phyloP scores from a whole-genome alignment of 495 filamentous ascomycete genomes.

The Talaromyces liani region DNA sequence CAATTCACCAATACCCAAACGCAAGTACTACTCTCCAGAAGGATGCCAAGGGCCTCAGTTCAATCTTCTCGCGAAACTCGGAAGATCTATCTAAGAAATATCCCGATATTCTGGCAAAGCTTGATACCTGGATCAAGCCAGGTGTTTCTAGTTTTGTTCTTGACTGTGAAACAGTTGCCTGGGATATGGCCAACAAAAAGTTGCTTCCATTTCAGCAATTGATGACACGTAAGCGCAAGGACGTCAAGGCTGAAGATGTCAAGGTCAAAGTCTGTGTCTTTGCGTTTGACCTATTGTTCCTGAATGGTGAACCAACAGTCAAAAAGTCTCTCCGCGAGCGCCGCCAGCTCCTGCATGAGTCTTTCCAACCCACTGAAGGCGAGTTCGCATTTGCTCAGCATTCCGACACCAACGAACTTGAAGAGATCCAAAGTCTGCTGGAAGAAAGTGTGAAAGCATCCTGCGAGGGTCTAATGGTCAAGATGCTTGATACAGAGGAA shows the following conservation, averaged over 20 bases:
- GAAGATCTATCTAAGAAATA: slow-evolving; percentile 97
- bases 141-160: slow-evolving; percentile 91
- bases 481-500: slow-evolving; percentile 90
- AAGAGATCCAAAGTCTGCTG: slow-evolving; percentile 85
- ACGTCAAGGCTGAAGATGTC: slow-evolving; percentile 94
- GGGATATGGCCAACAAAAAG: slow-evolving; percentile 89
- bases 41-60: slow-evolving; percentile 61
- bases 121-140: slow-evolving; percentile 79
- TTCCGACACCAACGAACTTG: slow-evolving; percentile 81
- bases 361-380: slow-evolving; percentile 72
- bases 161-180: slow-evolving; percentile 97
- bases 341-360: slow-evolving; percentile 63
- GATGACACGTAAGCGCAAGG: slow-evolving; percentile 96
- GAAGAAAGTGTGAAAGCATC: slow-evolving; percentile 91
- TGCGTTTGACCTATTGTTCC: slow-evolving; percentile 89
- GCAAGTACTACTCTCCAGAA: slow-evolving; percentile 31
- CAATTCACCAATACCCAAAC: slow-evolving; percentile 55
- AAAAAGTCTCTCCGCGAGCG: slow-evolving; percentile 82
- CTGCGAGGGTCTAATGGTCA: slow-evolving; percentile 97
- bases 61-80: slow-evolving; percentile 94
- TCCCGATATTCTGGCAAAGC: slow-evolving; percentile 83
- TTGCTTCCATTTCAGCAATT: slow-evolving; percentile 94
- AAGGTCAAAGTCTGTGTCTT: slow-evolving; percentile 98
- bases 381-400: slow-evolving; percentile 87
- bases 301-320: slow-evolving; percentile 87